Base-by-base conservation (phyloP, 2,329 filamentous ascomycete genomes). In the Phaeosphaeriaceae sp. region DNA sequence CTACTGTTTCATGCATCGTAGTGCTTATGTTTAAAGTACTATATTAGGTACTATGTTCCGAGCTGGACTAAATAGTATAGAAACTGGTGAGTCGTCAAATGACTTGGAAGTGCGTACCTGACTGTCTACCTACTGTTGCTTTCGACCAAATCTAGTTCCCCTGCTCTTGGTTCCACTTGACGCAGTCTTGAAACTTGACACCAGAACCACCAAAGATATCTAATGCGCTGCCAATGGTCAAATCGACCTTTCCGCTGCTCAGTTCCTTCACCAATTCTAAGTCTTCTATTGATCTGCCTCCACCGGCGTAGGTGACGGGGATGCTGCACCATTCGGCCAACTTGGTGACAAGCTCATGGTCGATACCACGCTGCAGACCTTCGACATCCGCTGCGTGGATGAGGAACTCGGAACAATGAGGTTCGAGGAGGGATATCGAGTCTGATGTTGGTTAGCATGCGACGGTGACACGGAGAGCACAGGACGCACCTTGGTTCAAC, bases 361-460 rank as follows among this genome's bases (percentile, higher is more conserved):
- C 95, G 63, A 99, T 91, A 48, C 95, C 95, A 70, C 88, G 86
- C 77, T 98, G 95, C 45, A 98, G 83, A 13, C 95, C 95, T 79
- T 99, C 95, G 63, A 97, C 95, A 77, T 99, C 95, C 44, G 95
- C 95, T 17, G 95, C 95, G 76, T 99, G 95, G 73, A 99, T 95
- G 53, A 99, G 86, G 73, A 99, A 98, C 77, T 99, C 95, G 61
- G 91, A 92, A 81, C 95, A 98, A 79, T 95, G 95, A 6, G 93
- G 93, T 72, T 97, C 92, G 22, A 98, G 85, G 42, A 86, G 81
- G 56, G 84, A 83, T 71, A 98, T 96, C 5, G 91, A 91, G 65
- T 91, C 94, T 96, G 27, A 3, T 31, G 21, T 19, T 3, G 4
- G 27, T 48, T n/a, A 25, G n/a, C 21, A 9, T 11, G 20, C 48